Percentiles rank a stretch among this genome's conserved stretches.
Evolutionary conservation across 2,329 filamentous ascomycete genomes (phyloP).

Genomic region (Cryoendolithus antarcticus): DNA sequence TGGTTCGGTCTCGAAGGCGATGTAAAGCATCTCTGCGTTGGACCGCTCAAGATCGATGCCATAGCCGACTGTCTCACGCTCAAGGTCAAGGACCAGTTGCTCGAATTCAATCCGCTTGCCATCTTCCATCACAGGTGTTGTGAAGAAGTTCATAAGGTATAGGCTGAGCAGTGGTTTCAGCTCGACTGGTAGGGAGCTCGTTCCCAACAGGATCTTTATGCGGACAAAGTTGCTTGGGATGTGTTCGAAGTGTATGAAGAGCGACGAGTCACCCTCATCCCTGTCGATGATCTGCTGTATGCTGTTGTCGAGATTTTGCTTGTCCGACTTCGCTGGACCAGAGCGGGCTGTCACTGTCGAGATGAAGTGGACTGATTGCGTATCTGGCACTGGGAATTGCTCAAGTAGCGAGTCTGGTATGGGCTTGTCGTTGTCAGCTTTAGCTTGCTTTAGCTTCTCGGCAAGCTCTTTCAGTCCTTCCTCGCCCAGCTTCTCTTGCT

Average conservation of each 20-base stretch:
- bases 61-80: conserved; percentile 83
- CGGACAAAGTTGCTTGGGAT: conserved; percentile 89
- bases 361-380: conserved; percentile 91
- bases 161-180: conserved; percentile 73
- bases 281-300: conserved; percentile 67
- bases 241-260: conserved; percentile 96
- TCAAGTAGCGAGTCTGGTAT: conserved; percentile 76
- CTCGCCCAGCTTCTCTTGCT: conserved; percentile 68
- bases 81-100: conserved; percentile 79
- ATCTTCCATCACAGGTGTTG: conserved; percentile 67
- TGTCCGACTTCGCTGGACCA: conserved; percentile 61
- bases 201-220: conserved; percentile 69
- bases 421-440: conserved; percentile 74
- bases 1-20: conserved; percentile 75
- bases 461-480: conserved; percentile 66
- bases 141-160: conserved; percentile 90
- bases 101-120: conserved; percentile 76
- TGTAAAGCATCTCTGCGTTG: conserved; percentile 68
- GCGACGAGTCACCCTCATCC: conserved; percentile 43
- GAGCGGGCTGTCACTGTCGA: conserved; percentile 73
- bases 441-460: conserved; percentile 67
- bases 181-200: conserved; percentile 62
- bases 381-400: conserved; percentile 67
- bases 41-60: conserved; percentile 57
- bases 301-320: conserved; percentile 43